Conservation (phyloP, 306 rosid species). For the Boehmeria nivea region DNA sequence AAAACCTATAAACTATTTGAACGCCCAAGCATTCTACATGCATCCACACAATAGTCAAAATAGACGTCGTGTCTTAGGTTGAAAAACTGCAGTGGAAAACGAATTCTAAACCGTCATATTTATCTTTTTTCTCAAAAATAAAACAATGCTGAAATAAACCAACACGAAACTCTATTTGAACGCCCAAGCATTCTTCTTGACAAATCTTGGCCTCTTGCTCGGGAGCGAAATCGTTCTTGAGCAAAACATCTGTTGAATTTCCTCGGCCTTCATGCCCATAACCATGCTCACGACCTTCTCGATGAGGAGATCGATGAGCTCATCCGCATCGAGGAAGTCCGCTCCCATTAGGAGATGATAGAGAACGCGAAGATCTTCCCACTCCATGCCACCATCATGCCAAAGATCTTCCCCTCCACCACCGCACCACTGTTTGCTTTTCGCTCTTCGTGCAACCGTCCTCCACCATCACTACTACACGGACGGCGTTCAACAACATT, state of each 20-base stretch:
- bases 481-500: no score
- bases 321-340: constrained; percentile 16
- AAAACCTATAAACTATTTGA: no score
- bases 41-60: no score
- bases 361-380: constrained; percentile 22
- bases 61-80: no score
- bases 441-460: no score
- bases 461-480: no score
- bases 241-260: constrained; percentile 23
- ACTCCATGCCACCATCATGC: constrained; percentile 26
- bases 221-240: constrained; percentile 28
- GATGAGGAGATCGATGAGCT: constrained; percentile 16
- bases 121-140: no score
- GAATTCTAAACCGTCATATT: no score
- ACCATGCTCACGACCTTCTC: constrained; percentile 19
- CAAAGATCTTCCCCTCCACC: constrained; percentile 9
- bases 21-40: no score
- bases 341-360: constrained; percentile 32
- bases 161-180: not conserved
- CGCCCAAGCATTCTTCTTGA: constrained; percentile 15
- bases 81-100: no score
- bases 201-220: constrained; percentile 28
- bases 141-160: no score
- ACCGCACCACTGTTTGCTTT: constrained; percentile 7
- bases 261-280: constrained; percentile 15